A percentile compares a stretch with the other conserved stretches of the same genome.
phyloP scores from a whole-genome alignment of 1,139 yeast genomes.

The Spencermartinsiella ligniputridi region DNA sequence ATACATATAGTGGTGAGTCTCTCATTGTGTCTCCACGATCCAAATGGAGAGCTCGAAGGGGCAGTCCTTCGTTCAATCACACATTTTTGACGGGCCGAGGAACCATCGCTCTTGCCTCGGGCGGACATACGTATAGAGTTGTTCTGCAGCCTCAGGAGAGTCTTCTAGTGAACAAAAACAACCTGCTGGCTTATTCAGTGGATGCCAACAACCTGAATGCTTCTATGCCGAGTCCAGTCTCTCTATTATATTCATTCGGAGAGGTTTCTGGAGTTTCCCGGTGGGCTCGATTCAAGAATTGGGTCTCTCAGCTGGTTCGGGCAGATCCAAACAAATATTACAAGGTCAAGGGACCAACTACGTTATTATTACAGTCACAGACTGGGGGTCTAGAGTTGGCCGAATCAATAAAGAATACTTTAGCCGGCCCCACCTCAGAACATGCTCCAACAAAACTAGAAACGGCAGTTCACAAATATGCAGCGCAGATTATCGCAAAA shows the following conservation, averaged over 20 bases:
- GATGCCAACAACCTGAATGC: slow-evolving; percentile 23
- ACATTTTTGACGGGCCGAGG: slow-evolving; percentile 37
- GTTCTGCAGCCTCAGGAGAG: slow-evolving; percentile 31
- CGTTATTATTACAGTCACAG: slow-evolving; percentile 15
- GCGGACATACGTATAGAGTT: slow-evolving; percentile 33
- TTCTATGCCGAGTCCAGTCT: slow-evolving; percentile 5
- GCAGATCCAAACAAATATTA: slow-evolving; percentile 15
- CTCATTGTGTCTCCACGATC: slow-evolving; percentile 25
- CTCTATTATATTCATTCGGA: slow-evolving; percentile 8
- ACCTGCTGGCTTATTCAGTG: slow-evolving; percentile 35
- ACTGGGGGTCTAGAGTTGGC: not conserved
- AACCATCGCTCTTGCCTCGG: slow-evolving; percentile 31
- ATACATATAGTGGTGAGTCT: slow-evolving; percentile 30
- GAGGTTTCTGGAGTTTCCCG: not conserved
- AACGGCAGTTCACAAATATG: slow-evolving; percentile 6
- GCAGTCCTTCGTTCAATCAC: slow-evolving; percentile 27
- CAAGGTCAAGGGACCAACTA: slow-evolving; percentile 17
- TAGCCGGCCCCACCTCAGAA: not conserved
- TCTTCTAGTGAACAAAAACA: slow-evolving; percentile 30
- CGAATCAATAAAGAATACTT: not conserved
- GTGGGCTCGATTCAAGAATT: not conserved
- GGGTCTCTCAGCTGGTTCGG: slow-evolving; percentile 1
- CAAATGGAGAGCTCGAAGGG: slow-evolving; percentile 17
- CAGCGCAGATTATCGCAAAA: slow-evolving; percentile 14
- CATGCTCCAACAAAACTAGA: not conserved